These are phyloP conservation scores for Pseudonectria buxi DNA, from an alignment of 2,329 filamentous ascomycete species.

Conservation along the genomic window DNA sequence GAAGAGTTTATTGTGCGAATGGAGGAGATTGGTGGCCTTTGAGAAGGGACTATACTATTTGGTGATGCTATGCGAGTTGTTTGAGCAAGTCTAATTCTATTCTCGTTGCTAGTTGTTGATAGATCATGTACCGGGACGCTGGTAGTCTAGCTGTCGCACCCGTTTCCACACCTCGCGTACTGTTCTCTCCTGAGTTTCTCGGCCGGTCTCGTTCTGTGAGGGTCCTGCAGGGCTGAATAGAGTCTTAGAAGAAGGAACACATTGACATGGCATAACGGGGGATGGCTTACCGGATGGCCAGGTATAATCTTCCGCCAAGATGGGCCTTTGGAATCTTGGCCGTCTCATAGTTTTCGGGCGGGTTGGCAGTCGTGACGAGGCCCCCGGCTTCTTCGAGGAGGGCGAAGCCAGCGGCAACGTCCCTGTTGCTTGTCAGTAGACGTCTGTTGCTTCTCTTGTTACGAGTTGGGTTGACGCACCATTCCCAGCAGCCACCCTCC, in stretches of 20 bases:
- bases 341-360: conserved; percentile 50
- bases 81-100: background rate
- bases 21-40: conserved; percentile 50
- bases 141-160: conserved; percentile 60
- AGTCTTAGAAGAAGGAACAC: conserved; percentile 6
- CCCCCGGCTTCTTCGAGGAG: conserved; percentile 69
- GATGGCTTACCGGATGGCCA: conserved; percentile 54
- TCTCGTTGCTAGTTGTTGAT: too few relatives aligned
- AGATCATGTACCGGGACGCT: conserved; percentile 45
- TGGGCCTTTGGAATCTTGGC: conserved; percentile 52
- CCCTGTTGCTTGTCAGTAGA: conserved; percentile 36
- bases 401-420: conserved; percentile 69
- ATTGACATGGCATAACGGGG: background rate
- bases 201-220: conserved; percentile 53
- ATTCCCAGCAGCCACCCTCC: conserved; percentile 78
- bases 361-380: conserved; percentile 66
- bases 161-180: conserved; percentile 68
- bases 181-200: conserved; percentile 61
- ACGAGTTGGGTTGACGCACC: conserved; percentile 37
- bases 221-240: conserved; percentile 54
- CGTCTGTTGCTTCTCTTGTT: background rate
- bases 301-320: conserved; percentile 62
- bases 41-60: background rate
- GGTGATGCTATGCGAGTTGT: background rate
- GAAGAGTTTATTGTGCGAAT: conserved; percentile 68